phyloP scores from a whole-genome alignment of 73 alveolate species.

The Blepharisma stoltei region DNA sequence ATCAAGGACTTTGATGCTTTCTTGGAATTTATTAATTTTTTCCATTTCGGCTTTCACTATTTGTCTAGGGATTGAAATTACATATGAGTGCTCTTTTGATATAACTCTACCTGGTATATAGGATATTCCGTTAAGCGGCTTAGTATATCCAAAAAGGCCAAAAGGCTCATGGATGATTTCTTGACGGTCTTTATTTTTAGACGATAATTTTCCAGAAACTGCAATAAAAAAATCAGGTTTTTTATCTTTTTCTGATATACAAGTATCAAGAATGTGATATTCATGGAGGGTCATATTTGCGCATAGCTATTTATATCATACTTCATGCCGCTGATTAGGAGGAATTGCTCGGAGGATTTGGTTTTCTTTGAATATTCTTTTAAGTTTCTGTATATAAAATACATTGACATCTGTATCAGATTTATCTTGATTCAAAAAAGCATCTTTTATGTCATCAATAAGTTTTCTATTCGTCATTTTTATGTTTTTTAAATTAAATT shows the following conservation, averaged over 20 bases:
- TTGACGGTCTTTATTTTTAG: not conserved
- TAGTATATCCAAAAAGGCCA: conserved; percentile 1
- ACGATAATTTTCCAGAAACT: not conserved
- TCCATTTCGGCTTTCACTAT: not conserved
- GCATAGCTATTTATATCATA: not conserved
- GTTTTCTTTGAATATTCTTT: conserved; percentile 20
- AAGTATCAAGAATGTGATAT: not conserved
- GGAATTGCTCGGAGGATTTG: conserved; percentile 1
- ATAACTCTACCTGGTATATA: not conserved
- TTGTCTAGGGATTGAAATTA: conserved; percentile 16
- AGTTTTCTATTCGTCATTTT: conserved; percentile 15
- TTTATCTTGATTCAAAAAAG: not conserved
- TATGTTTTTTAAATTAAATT: not conserved
- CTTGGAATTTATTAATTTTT: conserved; percentile 17
- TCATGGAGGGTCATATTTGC: not conserved
- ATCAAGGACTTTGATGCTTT: not conserved
- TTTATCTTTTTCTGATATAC: conserved; percentile 5
- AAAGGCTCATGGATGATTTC: not conserved
- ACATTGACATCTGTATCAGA: conserved; percentile 10
- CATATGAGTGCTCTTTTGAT: not conserved
- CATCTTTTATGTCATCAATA: conserved; percentile 26
- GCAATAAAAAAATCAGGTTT: conserved; percentile 8
- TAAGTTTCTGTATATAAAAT: conserved; percentile 1
- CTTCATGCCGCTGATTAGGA: conserved; percentile 20
- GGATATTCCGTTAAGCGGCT: not conserved